These are phyloP conservation scores for Russula ochroleuca DNA, from an alignment of 768 basidiomycete genomes.

Conservation along the genomic window DNA sequence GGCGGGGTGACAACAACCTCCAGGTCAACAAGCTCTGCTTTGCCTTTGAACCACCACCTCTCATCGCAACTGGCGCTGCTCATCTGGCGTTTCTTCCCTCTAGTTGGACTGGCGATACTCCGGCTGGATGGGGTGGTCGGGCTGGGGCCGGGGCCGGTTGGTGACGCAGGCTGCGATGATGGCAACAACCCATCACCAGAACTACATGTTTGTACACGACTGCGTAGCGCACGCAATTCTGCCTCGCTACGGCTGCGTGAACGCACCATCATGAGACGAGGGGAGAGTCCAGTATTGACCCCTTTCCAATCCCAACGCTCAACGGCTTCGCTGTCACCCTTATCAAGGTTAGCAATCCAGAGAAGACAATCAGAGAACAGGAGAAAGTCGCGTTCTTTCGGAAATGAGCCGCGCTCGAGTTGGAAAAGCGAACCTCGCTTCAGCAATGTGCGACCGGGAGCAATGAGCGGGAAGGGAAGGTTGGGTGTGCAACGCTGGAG, in stretches of 20 bases:
- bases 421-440: conserved; percentile 62
- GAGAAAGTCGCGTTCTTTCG: conserved; percentile 64
- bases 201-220: conserved; percentile 19
- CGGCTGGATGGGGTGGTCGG: conserved; percentile 25
- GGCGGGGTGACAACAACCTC: conserved; percentile 60
- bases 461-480: conserved; percentile 72
- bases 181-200: background rate
- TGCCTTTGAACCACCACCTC: conserved; percentile 69
- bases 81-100: conserved; percentile 33
- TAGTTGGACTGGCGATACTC: conserved; percentile 29
- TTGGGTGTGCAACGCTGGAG: conserved; percentile 73
- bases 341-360: conserved; percentile 58
- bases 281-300: conserved; percentile 12
- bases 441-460: conserved; percentile 75
- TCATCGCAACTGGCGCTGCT: conserved; percentile 48
- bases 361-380: conserved; percentile 79
- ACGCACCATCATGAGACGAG: conserved; percentile 39
- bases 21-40: conserved; percentile 63
- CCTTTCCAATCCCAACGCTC: conserved; percentile 29
- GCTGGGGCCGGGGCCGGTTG: background rate
- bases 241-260: conserved; percentile 59
- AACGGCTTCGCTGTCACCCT: conserved; percentile 28
- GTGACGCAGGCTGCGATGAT: conserved; percentile 5
- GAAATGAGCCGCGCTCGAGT: conserved; percentile 47
- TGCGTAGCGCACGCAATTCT: conserved; percentile 39